Evolutionary conservation across 345 rosid species (phyloP).

Genomic region (Corchorus olitorius): DNA sequence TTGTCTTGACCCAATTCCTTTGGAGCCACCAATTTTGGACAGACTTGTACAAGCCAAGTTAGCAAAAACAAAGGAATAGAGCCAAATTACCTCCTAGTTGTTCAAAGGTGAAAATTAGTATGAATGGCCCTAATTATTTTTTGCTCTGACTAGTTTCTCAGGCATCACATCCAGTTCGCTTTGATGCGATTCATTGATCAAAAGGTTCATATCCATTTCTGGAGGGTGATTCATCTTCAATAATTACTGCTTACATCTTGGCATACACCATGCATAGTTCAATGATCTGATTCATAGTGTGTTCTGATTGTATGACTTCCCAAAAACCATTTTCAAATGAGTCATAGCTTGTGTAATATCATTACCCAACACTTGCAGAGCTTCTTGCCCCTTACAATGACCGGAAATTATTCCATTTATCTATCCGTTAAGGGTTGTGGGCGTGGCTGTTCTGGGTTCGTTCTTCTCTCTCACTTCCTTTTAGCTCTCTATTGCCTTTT

Average conservation of each 20-base stretch:
- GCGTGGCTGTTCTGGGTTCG: neutral
- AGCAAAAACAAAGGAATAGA: conserved; percentile 57
- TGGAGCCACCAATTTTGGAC: conserved; percentile 94
- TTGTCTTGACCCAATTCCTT: conserved; percentile 84
- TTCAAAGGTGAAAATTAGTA: neutral
- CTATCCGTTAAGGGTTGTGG: neutral
- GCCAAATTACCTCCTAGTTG: conserved; percentile 30
- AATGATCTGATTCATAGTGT: neutral
- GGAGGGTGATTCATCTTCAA: neutral
- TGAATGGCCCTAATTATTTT: neutral
- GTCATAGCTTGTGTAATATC: neutral
- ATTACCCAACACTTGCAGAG: neutral
- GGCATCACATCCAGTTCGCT: conserved; percentile 8
- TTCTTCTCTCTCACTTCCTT: too few relatives aligned
- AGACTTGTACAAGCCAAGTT: conserved; percentile 89
- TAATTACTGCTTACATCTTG: neutral
- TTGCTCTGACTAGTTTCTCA: neutral
- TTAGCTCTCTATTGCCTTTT: neutral
- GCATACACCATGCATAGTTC: neutral
- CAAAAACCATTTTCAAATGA: neutral
- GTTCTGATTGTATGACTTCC: neutral
- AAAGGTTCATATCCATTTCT: neutral
- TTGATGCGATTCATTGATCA: neutral
- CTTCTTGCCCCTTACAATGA: neutral
- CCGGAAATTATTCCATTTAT: neutral